Evolutionary conservation across 352 stramenopile species (phyloP).

Genomic region (Phytophthora sansomeana): DNA sequence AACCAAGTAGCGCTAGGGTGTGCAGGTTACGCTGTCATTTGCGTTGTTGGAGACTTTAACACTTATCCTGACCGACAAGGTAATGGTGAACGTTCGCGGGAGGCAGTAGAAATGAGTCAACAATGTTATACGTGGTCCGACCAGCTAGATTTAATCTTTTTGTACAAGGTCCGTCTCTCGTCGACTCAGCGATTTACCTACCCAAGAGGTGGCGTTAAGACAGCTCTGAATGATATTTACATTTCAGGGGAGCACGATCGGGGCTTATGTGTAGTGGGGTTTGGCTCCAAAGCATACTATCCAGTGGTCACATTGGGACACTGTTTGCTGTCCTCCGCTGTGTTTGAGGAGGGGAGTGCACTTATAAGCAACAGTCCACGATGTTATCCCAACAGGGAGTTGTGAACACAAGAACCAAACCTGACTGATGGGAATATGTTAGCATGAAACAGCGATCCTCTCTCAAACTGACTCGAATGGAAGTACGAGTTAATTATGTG

Average conservation of each 20-base stretch:
- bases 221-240: background rate
- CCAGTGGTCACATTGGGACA: no score
- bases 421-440: no score
- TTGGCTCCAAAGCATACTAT: background rate
- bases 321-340: no score
- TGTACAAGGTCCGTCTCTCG: background rate
- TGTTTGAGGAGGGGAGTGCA: no score
- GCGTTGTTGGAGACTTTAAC: conserved; percentile 1
- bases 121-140: no score
- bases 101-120: background rate
- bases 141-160: no score
- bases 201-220: background rate
- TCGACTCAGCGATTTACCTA: background rate
- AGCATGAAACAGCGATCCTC: no score
- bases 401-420: no score
- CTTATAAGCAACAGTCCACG: no score
- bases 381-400: no score
- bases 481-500: no score
- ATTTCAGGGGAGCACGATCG: background rate
- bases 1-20: background rate
- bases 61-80: background rate
- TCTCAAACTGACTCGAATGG: no score
- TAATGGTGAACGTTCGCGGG: background rate
- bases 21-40: background rate
- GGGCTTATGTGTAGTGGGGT: background rate